Percentiles rank a stretch among this genome's conserved stretches.
Conservation (phyloP, 768 basidiomycete genomes). For the Naganishia randhawae region DNA sequence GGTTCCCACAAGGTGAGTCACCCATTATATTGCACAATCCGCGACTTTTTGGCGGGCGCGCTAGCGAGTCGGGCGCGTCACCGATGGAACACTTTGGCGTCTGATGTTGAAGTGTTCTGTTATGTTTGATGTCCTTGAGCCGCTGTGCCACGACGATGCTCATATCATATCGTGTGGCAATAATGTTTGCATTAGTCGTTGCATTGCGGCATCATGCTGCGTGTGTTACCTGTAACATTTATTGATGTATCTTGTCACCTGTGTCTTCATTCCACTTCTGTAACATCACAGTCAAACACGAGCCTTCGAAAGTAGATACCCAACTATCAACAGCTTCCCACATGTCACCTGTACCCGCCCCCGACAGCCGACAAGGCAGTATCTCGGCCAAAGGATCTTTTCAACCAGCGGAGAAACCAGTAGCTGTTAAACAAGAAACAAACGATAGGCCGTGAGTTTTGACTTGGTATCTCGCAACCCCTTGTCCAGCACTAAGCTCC, state of each 20-base stretch:
- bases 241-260: not conserved
- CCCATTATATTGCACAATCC: constrained; percentile 1
- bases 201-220: not conserved
- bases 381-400: not conserved
- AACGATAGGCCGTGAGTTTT: not conserved
- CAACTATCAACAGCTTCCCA: not conserved
- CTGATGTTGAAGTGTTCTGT: not conserved
- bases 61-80: not conserved
- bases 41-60: not conserved
- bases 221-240: not conserved
- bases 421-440: not conserved
- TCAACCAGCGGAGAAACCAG: not conserved
- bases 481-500: not conserved
- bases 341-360: not conserved
- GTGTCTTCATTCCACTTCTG: not conserved
- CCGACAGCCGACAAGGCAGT: not conserved
- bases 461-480: not conserved
- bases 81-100: not conserved
- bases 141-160: no score
- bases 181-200: not conserved
- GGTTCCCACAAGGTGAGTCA: constrained; percentile 2
- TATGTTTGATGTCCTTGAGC: no score
- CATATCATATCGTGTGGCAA: no score
- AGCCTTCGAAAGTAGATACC: not conserved
- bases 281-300: not conserved